Evolutionary conservation across 2,329 filamentous ascomycete species (phyloP).

Genomic region (Metarhizium sp.): DNA sequence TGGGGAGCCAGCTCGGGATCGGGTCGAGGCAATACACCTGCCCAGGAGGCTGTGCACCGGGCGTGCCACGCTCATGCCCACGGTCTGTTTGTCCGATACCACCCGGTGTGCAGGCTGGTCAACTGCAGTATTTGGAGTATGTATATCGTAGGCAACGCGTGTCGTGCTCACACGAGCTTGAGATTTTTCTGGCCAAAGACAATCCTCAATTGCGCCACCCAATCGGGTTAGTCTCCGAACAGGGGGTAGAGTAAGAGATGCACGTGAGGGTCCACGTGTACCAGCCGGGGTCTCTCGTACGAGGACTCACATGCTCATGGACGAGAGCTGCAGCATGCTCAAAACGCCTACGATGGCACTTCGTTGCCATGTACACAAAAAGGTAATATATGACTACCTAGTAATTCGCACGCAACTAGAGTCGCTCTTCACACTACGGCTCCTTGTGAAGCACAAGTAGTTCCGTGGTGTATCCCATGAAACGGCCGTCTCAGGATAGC

Average conservation of each 20-base stretch:
- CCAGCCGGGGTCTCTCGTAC: no score
- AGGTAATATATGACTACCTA: no score
- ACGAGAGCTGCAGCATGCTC: no score
- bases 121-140: background rate
- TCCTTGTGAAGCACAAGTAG: background rate
- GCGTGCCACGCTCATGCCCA: conserved; percentile 46
- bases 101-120: background rate
- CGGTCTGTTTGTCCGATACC: conserved; percentile 1
- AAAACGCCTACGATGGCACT: no score
- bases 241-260: background rate
- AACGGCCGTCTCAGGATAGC: conserved; percentile 10
- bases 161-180: conserved; percentile 15
- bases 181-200: conserved; percentile 21
- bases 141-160: background rate
- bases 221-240: conserved; percentile 3
- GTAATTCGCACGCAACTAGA: no score
- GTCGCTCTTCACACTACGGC: background rate
- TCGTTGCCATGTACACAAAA: no score
- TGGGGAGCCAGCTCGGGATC: conserved; percentile 13
- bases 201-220: conserved; percentile 5
- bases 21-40: conserved; percentile 33
- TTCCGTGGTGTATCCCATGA: conserved; percentile 1
- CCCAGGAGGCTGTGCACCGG: conserved; percentile 44
- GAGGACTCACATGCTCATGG: no score
- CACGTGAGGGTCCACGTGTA: background rate